Conservation (phyloP, 352 stramenopile genomes). For the Achlya hypogyna region DNA sequence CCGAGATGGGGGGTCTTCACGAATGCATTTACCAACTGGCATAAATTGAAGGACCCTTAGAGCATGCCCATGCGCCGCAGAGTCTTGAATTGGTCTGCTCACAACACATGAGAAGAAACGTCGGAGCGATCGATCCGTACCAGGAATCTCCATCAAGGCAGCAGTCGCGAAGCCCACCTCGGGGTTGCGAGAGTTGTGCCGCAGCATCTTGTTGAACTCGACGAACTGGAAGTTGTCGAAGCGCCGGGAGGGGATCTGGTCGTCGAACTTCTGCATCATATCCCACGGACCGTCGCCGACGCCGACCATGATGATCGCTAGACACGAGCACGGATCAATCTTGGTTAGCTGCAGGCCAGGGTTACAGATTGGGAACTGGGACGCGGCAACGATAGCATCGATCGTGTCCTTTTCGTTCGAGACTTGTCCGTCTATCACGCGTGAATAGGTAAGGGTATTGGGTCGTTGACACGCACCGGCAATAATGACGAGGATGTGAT, state of each 20-base stretch:
- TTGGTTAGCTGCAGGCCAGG: neutral
- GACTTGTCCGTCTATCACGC: conserved; percentile 67
- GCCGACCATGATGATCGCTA: conserved; percentile 66
- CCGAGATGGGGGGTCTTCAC: too few species aligned
- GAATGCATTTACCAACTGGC: too few species aligned
- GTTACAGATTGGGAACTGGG: conserved; percentile 57
- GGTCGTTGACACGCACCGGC: conserved; percentile 27
- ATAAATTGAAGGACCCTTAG: too few species aligned
- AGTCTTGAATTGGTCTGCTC: too few species aligned
- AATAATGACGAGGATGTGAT: conserved; percentile 72
- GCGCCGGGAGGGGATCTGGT: conserved; percentile 37
- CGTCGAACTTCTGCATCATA: conserved; percentile 56
- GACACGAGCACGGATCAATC: neutral
- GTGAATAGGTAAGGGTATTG: neutral
- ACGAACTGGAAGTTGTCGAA: conserved; percentile 83
- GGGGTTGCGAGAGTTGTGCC: conserved; percentile 37
- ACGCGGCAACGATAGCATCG: conserved; percentile 59
- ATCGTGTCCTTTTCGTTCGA: conserved; percentile 53
- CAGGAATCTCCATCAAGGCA: conserved; percentile 59
- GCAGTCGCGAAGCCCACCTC: conserved; percentile 55
- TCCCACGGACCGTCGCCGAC: conserved; percentile 72
- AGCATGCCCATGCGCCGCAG: too few species aligned
- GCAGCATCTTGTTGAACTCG: conserved; percentile 45
- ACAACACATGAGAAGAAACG: too few species aligned
- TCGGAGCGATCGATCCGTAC: too few species aligned